Conservation (phyloP, 176 grass and related monocot species). For the bread wheat (Triticum aestivum) region IWGSC_CS_RefSeq_v2.1 NC_057804.1:604482855-604483354, state of each 20-base stretch:
- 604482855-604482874: neutral
- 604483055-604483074: neutral
- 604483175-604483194: constrained; percentile 36
- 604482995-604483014: constrained; percentile 7
- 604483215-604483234: neutral
- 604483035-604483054: constrained; percentile 32
- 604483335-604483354: constrained; percentile 19
- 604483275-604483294: constrained; percentile 2
- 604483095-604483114: constrained; percentile 7
- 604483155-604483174: constrained; percentile 10
- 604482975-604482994: constrained; percentile 8
- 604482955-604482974: neutral
- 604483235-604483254: neutral
- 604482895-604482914: constrained; percentile 23
- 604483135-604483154: constrained; percentile 30
- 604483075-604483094: constrained; percentile 35
- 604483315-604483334: constrained; percentile 54
- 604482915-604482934: constrained; percentile 46
- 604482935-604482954: neutral
- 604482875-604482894: neutral
- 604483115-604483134: neutral
- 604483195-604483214: constrained; percentile 33
- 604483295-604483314: constrained; percentile 30
- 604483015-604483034: neutral
- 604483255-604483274: too few relatives aligned